These are phyloP conservation scores for Debaryomyces sp. DNA, from an alignment of 1,139 yeast species.

Conservation along the genomic window DNA sequence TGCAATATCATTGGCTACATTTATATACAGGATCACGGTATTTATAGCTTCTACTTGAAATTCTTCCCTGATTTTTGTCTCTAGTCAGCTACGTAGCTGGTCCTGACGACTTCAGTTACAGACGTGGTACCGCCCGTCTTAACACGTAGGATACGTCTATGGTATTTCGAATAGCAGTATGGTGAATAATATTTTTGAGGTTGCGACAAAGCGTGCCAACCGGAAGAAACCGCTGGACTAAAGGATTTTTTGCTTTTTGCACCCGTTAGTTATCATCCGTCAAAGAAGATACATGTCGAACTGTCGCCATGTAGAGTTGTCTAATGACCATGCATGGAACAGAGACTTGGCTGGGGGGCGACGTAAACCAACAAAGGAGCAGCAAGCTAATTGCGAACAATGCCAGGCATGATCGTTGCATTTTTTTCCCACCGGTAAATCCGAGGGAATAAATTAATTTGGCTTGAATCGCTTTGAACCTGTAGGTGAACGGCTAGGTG, in stretches of 20 bases:
- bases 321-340: background rate
- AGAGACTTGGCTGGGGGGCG: background rate
- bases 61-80: background rate
- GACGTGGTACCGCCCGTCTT: background rate
- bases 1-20: conserved; percentile 9
- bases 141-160: background rate
- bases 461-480: background rate
- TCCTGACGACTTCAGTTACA: background rate
- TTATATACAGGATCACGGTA: conserved; percentile 8
- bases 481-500: background rate
- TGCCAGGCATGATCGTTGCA: background rate
- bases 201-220: background rate
- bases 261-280: background rate
- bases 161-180: background rate
- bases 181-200: background rate
- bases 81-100: background rate
- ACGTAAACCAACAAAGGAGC: background rate
- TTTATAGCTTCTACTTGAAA: background rate
- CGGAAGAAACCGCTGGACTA: background rate
- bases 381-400: background rate
- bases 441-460: conserved; percentile 3
- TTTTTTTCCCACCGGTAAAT: background rate
- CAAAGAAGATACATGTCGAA: background rate
- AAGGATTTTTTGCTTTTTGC: background rate
- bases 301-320: background rate